Evolutionary conservation across 805 yeast species (phyloP), one percentile per base, ranked within the genome.

Genomic region (Teunomyces cretensis): DNA sequence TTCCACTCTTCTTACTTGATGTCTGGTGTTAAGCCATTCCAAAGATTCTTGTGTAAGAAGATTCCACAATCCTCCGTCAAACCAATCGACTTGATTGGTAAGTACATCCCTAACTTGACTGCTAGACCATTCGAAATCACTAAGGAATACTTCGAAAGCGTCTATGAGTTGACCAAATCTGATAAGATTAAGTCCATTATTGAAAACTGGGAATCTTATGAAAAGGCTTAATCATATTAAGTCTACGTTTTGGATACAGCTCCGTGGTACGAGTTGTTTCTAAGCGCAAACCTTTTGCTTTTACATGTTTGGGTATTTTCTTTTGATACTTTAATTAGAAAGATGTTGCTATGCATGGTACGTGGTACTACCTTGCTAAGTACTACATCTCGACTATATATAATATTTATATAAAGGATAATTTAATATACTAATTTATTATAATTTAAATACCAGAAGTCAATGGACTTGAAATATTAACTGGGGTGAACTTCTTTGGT

Each of bases 21-120:
- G 80, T 88, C 94, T 46, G 99, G 99, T 74, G 99, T 94, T 49
- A 92, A 91, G 74, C 99, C 99, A 61, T 94, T 94, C 88, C 91
- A 92, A 79, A 88, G 90, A 74, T 94, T 94, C 85, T 80, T 94
- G 76, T 84, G 84, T 67, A 94, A 90, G 86, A 92, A 94, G 81
- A 86, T 94, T 62, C 86, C 96, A 52, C 88, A 86, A 75, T 87
- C 89, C 59, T 95, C 97, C 40, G 94, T 94, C 54, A 92, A 92
- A 76, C 96, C 96, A 49, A 86, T 94, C 50, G 88, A 89, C 68
- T 80, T 94, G 73, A 83, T 88, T 58, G 91, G 91, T 65, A 94
- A 91, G 76, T 94, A 95, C 73, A 91, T 94, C 78, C 99, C 99
- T 55, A 94, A 94, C 78, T 81, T 94, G 78, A 95, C 99, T 54